Conservation (phyloP, 208 protist species). For the Histomonas meleagridis region DNA sequence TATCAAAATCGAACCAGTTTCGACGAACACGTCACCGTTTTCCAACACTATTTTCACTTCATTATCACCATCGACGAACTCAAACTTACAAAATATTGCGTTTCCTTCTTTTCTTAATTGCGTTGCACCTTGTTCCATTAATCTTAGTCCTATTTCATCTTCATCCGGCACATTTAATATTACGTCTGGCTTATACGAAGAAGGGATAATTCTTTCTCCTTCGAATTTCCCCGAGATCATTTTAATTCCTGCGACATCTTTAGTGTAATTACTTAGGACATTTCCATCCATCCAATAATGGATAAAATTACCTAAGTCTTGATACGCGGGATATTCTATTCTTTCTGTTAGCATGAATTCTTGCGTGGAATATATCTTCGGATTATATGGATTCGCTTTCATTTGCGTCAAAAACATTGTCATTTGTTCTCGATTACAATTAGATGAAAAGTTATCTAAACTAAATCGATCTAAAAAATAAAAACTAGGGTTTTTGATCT, state of each 20-base stretch:
- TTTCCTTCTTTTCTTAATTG: not conserved
- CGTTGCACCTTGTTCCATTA: not conserved
- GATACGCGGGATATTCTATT: not conserved
- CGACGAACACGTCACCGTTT: not conserved
- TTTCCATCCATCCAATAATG: not conserved
- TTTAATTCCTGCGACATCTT: not conserved
- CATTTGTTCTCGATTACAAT: not conserved
- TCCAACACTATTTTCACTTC: not conserved
- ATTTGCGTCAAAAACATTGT: not conserved
- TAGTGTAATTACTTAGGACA: too few species aligned
- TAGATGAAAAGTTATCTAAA: not conserved
- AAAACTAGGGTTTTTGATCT: not conserved
- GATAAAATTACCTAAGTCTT: not conserved
- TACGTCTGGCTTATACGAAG: not conserved
- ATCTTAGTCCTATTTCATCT: not conserved
- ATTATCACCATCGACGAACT: not conserved
- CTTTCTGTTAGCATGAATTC: not conserved
- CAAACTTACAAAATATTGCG: not conserved
- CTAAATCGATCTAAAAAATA: not conserved
- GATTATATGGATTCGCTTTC: not conserved
- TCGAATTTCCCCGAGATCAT: not conserved
- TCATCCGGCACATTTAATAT: not conserved
- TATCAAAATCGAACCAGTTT: not conserved
- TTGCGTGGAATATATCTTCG: not conserved
- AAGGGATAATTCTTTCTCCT: not conserved